Evolutionary conservation across 2,329 filamentous ascomycete genomes (phyloP).

Genomic region (Blastomyces emzantsi): DNA sequence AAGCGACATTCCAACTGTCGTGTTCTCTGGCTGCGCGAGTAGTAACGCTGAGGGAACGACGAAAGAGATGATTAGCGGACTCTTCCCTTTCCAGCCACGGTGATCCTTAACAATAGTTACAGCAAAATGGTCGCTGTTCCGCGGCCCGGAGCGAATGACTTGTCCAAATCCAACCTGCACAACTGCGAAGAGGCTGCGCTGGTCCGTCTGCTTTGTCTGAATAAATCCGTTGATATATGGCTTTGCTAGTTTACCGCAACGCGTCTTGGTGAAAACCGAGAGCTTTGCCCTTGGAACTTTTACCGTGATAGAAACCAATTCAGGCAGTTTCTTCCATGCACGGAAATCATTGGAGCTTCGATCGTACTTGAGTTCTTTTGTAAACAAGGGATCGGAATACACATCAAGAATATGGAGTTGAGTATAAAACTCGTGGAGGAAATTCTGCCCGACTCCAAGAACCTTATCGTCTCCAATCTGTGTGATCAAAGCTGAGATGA

Average conservation of each 20-base stretch:
- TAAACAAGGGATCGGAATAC: conserved; percentile 10
- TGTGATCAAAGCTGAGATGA: conserved; percentile 11
- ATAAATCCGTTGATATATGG: conserved; percentile 16
- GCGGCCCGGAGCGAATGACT: conserved; percentile 12
- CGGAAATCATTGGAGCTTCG: conserved; percentile 7
- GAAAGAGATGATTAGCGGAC: conserved; percentile 22
- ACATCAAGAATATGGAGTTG: conserved; percentile 22
- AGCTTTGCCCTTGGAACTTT: conserved; percentile 15
- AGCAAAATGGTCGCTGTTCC: conserved; percentile 15
- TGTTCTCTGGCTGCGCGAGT: conserved; percentile 13
- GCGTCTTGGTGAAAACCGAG: conserved; percentile 11
- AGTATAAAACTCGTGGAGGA: conserved; percentile 24
- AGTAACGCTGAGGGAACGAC: conserved; percentile 20
- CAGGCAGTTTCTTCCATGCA: conserved; percentile 18
- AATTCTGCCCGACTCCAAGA: conserved; percentile 18
- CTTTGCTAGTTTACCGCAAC: conserved; percentile 11
- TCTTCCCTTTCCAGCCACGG: conserved; percentile 19
- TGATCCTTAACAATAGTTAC: conserved; percentile 18
- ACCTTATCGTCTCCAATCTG: conserved; percentile 16
- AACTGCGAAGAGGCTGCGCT: conserved; percentile 19
- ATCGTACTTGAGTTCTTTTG: conserved; percentile 5
- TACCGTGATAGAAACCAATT: conserved; percentile 15
- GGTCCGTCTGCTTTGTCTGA: conserved; percentile 9
- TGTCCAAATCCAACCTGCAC: conserved; percentile 22
- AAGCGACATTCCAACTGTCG: conserved; percentile 17